Conservation (phyloP, 805 yeast genomes). For the Wickerhamiella alocasiicola region DNA sequence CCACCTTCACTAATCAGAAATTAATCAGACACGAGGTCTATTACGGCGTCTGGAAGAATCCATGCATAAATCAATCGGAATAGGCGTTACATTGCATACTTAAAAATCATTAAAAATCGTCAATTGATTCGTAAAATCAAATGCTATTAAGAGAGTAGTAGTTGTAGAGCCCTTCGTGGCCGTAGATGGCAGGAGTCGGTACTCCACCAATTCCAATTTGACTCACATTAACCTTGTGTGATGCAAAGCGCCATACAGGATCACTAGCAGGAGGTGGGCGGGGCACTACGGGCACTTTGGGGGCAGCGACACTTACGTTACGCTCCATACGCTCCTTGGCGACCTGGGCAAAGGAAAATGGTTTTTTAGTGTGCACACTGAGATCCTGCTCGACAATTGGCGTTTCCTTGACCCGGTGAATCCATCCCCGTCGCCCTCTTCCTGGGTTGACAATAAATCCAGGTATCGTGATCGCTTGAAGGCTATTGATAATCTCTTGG, state of each 20-base stretch:
- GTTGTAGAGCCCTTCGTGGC: constrained; percentile 16
- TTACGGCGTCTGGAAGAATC: too few species aligned
- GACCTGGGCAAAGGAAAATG: constrained; percentile 22
- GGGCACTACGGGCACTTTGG: neutral
- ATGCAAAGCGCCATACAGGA: constrained; percentile 25
- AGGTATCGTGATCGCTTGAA: constrained; percentile 24
- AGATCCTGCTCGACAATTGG: neutral
- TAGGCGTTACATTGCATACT: too few species aligned
- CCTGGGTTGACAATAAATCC: constrained; percentile 30
- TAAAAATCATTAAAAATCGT: too few species aligned
- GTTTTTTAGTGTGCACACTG: neutral
- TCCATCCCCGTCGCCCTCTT: constrained; percentile 74
- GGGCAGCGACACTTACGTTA: neutral
- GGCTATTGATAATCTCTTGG: constrained; percentile 20
- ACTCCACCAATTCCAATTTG: constrained; percentile 25
- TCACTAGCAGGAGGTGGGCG: constrained; percentile 17
- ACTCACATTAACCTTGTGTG: constrained; percentile 28
- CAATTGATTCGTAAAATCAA: neutral
- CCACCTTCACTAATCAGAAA: neutral
- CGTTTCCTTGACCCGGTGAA: constrained; percentile 30
- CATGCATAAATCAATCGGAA: too few species aligned
- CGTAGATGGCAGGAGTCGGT: constrained; percentile 16
- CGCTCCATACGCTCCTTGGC: constrained; percentile 19
- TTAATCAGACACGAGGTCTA: too few species aligned
- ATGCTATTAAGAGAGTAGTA: constrained; percentile 14